A percentile compares a stretch with the other conserved stretches of the same genome.
Conservation (phyloP, 2,329 filamentous ascomycete genomes). For the Xylariaceae sp. region DNA sequence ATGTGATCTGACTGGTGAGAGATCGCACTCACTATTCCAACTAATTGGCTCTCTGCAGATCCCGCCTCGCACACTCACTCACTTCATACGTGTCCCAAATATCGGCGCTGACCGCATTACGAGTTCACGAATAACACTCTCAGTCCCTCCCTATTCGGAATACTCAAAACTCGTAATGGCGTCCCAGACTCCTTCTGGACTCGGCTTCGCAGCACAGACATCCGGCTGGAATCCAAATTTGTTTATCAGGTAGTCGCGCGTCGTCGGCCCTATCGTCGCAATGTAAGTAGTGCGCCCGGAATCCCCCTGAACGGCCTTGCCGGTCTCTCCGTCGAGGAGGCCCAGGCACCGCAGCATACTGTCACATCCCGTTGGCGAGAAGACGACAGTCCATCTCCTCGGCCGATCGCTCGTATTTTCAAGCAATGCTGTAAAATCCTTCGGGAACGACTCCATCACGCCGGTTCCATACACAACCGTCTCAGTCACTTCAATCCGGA, state of each 20-base stretch:
- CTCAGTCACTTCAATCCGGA: conserved; percentile 66
- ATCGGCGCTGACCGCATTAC: not conserved
- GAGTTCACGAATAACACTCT: not conserved
- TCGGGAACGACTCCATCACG: conserved; percentile 72
- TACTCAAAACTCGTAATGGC: conserved; percentile 49
- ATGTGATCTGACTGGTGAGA: not conserved
- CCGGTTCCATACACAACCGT: conserved; percentile 81
- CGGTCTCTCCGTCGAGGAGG: conserved; percentile 41
- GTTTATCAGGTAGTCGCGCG: conserved; percentile 63
- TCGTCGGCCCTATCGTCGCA: conserved; percentile 91
- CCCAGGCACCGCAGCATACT: conserved; percentile 52
- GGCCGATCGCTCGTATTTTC: conserved; percentile 37
- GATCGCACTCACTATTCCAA: not conserved
- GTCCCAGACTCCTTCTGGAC: conserved; percentile 68
- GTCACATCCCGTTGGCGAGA: conserved; percentile 62
- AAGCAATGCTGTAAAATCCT: conserved; percentile 55
- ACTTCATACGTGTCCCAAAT: too few species aligned
- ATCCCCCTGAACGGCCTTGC: conserved; percentile 31
- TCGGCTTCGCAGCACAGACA: conserved; percentile 77
- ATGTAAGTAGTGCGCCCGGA: conserved; percentile 52
- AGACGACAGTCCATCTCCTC: conserved; percentile 69
- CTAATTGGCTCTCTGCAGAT: too few species aligned
- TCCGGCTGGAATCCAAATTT: conserved; percentile 65
- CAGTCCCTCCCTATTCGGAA: not conserved
- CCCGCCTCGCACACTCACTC: too few species aligned